Conservation (phyloP, 75 land plant genomes). For the Pinus albicaulis region DNA sequence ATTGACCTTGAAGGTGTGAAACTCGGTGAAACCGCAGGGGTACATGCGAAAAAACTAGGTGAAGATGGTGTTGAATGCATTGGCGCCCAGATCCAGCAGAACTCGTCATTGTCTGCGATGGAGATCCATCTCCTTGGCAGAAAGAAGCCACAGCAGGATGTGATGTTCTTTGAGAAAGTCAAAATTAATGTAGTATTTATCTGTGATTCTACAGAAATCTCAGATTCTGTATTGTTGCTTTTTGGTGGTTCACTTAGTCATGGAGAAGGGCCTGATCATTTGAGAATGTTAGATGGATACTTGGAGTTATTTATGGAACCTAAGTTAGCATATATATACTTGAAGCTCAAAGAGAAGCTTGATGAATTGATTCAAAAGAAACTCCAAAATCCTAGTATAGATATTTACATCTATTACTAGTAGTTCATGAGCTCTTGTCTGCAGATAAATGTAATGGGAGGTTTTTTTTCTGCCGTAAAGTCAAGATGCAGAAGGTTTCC, state of each 20-base stretch:
- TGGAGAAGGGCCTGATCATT: slow-evolving; percentile 76
- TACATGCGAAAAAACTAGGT: too few species aligned
- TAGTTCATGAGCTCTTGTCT: slow-evolving; percentile 62
- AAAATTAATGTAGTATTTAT: slow-evolving; percentile 85
- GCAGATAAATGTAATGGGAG: slow-evolving; percentile 78
- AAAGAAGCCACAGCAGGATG: too few species aligned
- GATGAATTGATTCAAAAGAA: slow-evolving; percentile 72
- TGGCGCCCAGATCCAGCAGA: too few species aligned
- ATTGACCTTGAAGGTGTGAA: too few species aligned
- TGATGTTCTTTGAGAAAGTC: slow-evolving; percentile 93
- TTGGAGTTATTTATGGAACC: slow-evolving; percentile 92
- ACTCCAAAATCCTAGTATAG: slow-evolving; percentile 59
- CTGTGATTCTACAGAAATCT: slow-evolving; percentile 86
- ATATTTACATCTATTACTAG: slow-evolving; percentile 61
- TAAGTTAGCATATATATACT: slow-evolving; percentile 49
- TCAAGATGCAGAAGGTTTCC: slow-evolving; percentile 13
- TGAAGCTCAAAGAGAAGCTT: slow-evolving; percentile 68
- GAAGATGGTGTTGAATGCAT: too few species aligned
- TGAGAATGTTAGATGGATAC: slow-evolving; percentile 93
- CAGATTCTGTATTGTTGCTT: slow-evolving; percentile 86
- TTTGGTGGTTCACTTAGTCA: slow-evolving; percentile 80
- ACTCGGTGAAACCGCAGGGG: too few species aligned
- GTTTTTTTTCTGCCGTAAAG: slow-evolving; percentile 71
- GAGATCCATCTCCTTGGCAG: too few species aligned
- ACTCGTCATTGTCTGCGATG: too few species aligned